A percentile compares a stretch with the other conserved stretches of the same genome.
Conservation (phyloP, 2,329 filamentous ascomycete genomes). For the Epichloe amarillans region DNA sequence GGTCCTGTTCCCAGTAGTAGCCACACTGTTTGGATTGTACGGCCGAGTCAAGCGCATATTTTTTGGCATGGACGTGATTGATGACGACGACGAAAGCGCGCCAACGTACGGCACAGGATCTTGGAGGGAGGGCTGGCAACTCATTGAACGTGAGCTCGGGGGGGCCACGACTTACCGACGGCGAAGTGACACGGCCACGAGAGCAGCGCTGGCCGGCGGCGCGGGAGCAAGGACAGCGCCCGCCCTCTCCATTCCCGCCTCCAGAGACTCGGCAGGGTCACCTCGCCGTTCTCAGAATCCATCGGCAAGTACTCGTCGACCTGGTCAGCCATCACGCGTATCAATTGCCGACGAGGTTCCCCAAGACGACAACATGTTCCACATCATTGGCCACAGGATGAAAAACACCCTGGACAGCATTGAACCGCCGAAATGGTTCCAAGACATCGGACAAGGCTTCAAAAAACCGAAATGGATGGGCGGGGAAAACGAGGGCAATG, state of each 20-base stretch:
- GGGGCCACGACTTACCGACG: slow-evolving; percentile 44
- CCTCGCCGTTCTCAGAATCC: slow-evolving; percentile 30
- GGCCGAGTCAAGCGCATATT: slow-evolving; percentile 68
- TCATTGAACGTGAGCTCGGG: slow-evolving; percentile 77
- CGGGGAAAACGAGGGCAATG: slow-evolving; percentile 33
- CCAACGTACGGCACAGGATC: slow-evolving; percentile 61
- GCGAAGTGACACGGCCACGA: slow-evolving; percentile 28
- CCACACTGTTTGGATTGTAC: slow-evolving; percentile 82
- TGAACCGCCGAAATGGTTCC: slow-evolving; percentile 71
- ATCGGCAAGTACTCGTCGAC: slow-evolving; percentile 14
- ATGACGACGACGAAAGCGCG: slow-evolving; percentile 55
- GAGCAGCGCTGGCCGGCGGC: slow-evolving; percentile 16
- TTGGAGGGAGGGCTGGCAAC: slow-evolving; percentile 82
- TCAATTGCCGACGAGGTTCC: slow-evolving; percentile 32
- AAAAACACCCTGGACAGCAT: slow-evolving; percentile 84
- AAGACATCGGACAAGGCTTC: slow-evolving; percentile 53
- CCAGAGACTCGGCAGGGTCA: slow-evolving; percentile 21
- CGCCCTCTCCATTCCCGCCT: slow-evolving; percentile 33
- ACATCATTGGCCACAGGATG: slow-evolving; percentile 70
- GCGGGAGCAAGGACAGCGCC: slow-evolving; percentile 26
- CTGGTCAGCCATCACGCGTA: slow-evolving; percentile 12
- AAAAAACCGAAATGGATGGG: slow-evolving; percentile 78
- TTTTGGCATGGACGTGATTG: slow-evolving; percentile 60
- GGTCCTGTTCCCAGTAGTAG: slow-evolving; percentile 71
- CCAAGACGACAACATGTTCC: slow-evolving; percentile 71